Percentiles rank a stretch among this genome's conserved stretches.
Conservation (phyloP, 2,329 filamentous ascomycete genomes). For the Gremmenia infestans region DNA sequence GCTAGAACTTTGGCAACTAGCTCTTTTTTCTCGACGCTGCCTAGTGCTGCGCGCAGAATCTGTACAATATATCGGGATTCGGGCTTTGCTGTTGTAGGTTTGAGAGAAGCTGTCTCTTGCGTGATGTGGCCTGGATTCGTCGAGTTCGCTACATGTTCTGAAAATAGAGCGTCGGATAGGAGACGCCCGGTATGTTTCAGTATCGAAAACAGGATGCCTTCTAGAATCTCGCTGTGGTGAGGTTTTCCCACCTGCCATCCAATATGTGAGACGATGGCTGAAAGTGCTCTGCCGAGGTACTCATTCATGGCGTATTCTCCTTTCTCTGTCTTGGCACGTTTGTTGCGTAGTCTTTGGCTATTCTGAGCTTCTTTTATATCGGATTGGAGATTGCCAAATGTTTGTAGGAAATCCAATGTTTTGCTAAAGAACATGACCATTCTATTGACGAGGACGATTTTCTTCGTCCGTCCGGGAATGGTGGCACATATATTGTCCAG, state of each 20-base stretch:
- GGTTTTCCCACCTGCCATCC: slow-evolving; percentile 18
- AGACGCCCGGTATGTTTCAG: slow-evolving; percentile 37
- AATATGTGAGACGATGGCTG: slow-evolving; percentile 14
- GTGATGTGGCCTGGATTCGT: slow-evolving; percentile 20
- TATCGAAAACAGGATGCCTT: slow-evolving; percentile 37
- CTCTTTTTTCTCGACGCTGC: slow-evolving; percentile 14
- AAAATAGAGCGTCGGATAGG: slow-evolving; percentile 36
- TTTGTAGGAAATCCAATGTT: slow-evolving; percentile 12
- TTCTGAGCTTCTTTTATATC: slow-evolving; percentile 6
- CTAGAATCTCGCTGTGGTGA: slow-evolving; percentile 33
- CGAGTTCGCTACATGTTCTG: slow-evolving; percentile 27
- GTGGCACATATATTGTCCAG: slow-evolving; percentile 21
- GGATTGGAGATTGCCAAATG: slow-evolving; percentile 12
- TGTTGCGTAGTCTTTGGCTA: background rate
- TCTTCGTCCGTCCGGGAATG: slow-evolving; percentile 18
- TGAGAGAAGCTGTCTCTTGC: background rate
- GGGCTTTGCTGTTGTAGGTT: background rate
- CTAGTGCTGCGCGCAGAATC: slow-evolving; percentile 23
- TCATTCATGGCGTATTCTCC: slow-evolving; percentile 22
- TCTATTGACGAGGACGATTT: slow-evolving; percentile 12
- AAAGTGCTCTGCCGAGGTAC: slow-evolving; percentile 13
- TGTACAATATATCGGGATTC: slow-evolving; percentile 23
- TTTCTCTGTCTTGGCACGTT: background rate
- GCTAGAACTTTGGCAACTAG: slow-evolving; percentile 18
- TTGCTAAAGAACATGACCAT: slow-evolving; percentile 22